A percentile compares a stretch with the other conserved stretches of the same genome.
Conservation (phyloP, 371 early-diverging fungal species). For the Mucor irregularis region DNA sequence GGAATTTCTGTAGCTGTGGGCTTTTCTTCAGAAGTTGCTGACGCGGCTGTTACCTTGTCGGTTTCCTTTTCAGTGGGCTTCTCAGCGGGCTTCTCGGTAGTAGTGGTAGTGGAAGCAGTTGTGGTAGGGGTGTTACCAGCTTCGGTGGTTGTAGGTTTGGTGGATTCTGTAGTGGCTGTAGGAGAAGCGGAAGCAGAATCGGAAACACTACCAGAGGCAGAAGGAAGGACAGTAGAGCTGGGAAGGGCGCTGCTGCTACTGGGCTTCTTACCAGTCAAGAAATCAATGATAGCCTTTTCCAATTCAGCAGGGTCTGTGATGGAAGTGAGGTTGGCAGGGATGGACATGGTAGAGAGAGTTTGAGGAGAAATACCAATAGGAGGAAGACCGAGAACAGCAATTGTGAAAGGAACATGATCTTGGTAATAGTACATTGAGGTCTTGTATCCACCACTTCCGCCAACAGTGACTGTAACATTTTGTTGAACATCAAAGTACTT, state of each 20-base stretch:
- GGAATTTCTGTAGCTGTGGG: no score
- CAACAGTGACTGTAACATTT: constrained; percentile 29
- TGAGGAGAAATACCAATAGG: constrained; percentile 1
- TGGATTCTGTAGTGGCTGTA: background rate
- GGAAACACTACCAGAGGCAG: constrained; percentile 1
- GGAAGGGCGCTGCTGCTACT: background rate
- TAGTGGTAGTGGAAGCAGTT: background rate
- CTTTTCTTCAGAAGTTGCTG: no score
- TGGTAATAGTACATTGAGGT: constrained; percentile 34
- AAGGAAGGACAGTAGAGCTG: background rate
- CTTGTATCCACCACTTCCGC: constrained; percentile 25
- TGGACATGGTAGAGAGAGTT: background rate
- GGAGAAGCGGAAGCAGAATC: constrained; percentile 2
- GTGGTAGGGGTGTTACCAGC: background rate
- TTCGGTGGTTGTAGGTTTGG: background rate
- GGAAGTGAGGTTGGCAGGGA: constrained; percentile 9
- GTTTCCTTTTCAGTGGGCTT: background rate
- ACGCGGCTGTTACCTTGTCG: background rate
- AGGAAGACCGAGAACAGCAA: constrained; percentile 19
- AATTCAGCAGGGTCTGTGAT: background rate
- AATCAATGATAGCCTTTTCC: background rate
- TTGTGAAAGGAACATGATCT: constrained; percentile 25
- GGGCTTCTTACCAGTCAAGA: constrained; percentile 1
- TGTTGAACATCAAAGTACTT: constrained; percentile 23
- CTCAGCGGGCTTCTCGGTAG: background rate